Percentiles rank a stretch among this genome's conserved stretches.
Conservation (phyloP, 2,329 filamentous ascomycete genomes). For the Podosphaera fusca region DNA sequence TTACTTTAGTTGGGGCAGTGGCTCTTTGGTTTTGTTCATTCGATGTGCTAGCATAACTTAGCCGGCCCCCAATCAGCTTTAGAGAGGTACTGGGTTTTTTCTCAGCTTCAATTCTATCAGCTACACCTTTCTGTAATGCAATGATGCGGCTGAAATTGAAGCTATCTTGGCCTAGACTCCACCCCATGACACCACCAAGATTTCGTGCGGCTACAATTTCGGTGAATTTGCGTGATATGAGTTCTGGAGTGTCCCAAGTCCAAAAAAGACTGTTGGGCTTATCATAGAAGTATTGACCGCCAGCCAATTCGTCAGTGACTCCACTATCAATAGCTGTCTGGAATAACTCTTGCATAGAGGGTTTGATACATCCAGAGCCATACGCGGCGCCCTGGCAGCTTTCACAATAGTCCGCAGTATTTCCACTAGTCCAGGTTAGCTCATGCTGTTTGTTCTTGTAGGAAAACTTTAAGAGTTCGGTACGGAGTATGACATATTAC, state of each 20-base stretch:
- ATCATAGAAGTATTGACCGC: constrained; percentile 50
- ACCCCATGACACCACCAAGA: constrained; percentile 51
- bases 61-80: too few relatives aligned
- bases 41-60: too few relatives aligned
- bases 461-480: too few relatives aligned
- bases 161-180: constrained; percentile 48
- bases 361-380: neutral
- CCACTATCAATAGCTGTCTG: constrained; percentile 28
- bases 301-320: constrained; percentile 29
- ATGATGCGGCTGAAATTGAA: neutral
- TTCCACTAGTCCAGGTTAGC: constrained; percentile 14
- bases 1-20: too few relatives aligned
- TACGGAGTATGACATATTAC: neutral
- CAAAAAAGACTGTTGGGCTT: constrained; percentile 35
- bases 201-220: constrained; percentile 30
- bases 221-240: constrained; percentile 38
- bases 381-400: neutral
- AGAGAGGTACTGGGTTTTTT: too few relatives aligned
- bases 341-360: constrained; percentile 19
- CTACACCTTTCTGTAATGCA: neutral
- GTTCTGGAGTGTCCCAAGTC: constrained; percentile 44
- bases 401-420: constrained; percentile 38
- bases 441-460: neutral
- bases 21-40: too few relatives aligned
- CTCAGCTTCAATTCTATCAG: too few relatives aligned